Conservation (phyloP, 2,329 filamentous ascomycete species). For the Penicillium sclerotiorum region DNA sequence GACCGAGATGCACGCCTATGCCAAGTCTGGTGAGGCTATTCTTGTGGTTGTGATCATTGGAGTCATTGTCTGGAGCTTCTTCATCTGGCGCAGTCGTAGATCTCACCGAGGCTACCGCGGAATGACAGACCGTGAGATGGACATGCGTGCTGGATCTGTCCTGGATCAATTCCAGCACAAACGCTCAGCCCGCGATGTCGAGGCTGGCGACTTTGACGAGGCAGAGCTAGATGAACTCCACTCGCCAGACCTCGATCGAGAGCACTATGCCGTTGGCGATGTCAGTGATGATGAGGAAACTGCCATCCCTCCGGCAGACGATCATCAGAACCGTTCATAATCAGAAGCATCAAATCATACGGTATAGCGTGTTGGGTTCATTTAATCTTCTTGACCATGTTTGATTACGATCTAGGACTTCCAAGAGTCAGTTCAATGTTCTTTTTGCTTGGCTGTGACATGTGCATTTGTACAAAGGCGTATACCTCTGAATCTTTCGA, state of each 20-base stretch:
- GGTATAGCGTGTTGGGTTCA: constrained; percentile 4
- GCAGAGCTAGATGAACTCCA: constrained; percentile 60
- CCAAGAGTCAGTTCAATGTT: background rate
- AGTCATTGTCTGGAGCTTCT: constrained; percentile 73
- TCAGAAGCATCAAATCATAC: constrained; percentile 2
- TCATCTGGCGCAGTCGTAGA: constrained; percentile 61
- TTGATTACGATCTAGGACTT: background rate
- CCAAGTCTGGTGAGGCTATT: constrained; percentile 81
- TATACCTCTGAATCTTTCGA: constrained; percentile 2
- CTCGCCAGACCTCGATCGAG: constrained; percentile 35
- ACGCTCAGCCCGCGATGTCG: constrained; percentile 53
- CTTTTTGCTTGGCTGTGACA: background rate
- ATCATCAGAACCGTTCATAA: constrained; percentile 12
- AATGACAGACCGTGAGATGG: constrained; percentile 45
- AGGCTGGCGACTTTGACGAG: constrained; percentile 66
- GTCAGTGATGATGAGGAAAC: constrained; percentile 45
- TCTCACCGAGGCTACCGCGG: constrained; percentile 47
- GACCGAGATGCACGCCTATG: constrained; percentile 87
- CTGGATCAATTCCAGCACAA: constrained; percentile 53
- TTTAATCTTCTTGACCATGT: constrained; percentile 1
- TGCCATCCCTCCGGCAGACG: background rate
- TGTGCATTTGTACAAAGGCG: constrained; percentile 8
- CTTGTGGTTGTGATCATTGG: constrained; percentile 78
- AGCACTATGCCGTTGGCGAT: constrained; percentile 53
- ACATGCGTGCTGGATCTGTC: constrained; percentile 35